Evolutionary conservation across 2,329 filamentous ascomycete species (phyloP).

Genomic region (Colletotrichum lupini): DNA sequence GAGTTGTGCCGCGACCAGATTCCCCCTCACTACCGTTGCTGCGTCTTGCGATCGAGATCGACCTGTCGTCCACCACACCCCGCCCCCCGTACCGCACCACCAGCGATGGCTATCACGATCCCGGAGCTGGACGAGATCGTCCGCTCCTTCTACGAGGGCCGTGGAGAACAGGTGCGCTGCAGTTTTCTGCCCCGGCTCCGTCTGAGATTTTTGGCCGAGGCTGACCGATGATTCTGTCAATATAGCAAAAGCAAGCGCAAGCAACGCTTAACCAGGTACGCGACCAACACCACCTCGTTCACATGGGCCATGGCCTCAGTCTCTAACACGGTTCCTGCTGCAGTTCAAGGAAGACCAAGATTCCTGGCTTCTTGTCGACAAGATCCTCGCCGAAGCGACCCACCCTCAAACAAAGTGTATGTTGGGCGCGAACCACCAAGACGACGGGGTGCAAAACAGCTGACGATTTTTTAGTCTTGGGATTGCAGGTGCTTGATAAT

Average conservation of each 20-base stretch:
- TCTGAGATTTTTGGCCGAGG: slow-evolving; percentile 38
- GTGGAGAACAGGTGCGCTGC: slow-evolving; percentile 84
- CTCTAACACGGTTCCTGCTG: slow-evolving; percentile 42
- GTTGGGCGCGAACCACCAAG: slow-evolving; percentile 46
- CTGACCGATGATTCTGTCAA: slow-evolving; percentile 52
- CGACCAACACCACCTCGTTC: slow-evolving; percentile 37
- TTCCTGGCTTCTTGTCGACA: slow-evolving; percentile 96
- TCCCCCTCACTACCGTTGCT: slow-evolving; percentile 27
- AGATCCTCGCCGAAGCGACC: slow-evolving; percentile 92
- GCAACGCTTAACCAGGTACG: slow-evolving; percentile 91
- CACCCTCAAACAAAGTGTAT: slow-evolving; percentile 97
- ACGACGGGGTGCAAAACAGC: neutral
- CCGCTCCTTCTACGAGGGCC: slow-evolving; percentile 96
- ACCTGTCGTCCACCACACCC: slow-evolving; percentile 42
- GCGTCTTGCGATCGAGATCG: slow-evolving; percentile 37
- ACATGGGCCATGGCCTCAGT: slow-evolving; percentile 6
- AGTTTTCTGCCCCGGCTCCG: slow-evolving; percentile 14
- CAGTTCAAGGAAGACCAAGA: slow-evolving; percentile 99
- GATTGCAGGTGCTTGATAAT: slow-evolving; percentile 95
- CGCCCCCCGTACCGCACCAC: slow-evolving; percentile 46
- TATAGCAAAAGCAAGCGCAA: slow-evolving; percentile 95
- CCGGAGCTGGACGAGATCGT: slow-evolving; percentile 96
- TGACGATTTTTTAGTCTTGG: slow-evolving; percentile 72
- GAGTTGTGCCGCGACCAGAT: slow-evolving; percentile 25
- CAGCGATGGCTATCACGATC: slow-evolving; percentile 77